Base-by-base conservation (phyloP, 2,329 filamentous ascomycete genomes). In the Parastagonospora nodorum region DNA sequence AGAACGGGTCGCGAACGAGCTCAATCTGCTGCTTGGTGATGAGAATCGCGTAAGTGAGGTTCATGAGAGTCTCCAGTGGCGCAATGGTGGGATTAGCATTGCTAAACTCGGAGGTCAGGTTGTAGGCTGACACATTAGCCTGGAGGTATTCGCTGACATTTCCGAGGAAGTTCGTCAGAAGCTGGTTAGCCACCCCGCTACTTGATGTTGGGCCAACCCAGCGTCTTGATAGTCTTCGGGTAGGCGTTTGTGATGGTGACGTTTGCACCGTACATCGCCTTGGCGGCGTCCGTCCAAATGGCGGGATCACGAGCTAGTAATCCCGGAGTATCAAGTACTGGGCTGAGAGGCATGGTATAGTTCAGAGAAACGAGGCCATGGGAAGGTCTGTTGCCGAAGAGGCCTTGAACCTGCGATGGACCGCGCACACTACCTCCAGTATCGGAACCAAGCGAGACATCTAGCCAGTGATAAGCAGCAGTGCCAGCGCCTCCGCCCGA, bases 331-430 rank as follows among this genome's bases (percentile, higher is more conserved):
- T 82, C 79, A 8, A 81, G 72, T 12, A 74, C 66, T 1, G 78
- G 77, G 9, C 76, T 75, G 8, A 81, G 58, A 2, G 78, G 75
- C 75, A 84, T 80, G 0, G 78, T 77, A 10, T 78, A 69, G 6
- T 78, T 75, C 1, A 84, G 68, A 8, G 71, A 60, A 0, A 83
- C 74, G 0, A 82, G 65, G 2, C 74, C 77, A 40, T 78, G 74
- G 1, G 77, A 77, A 2, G 80, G 80, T 4, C 80, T 66, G 45
- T 82, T 81, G 2, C 80, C 79, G 47, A 77, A 83, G 3, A 79
- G 58, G 4, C 80, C 80, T 57, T 82, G 77, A 0, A 77, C 75
- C 43, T 77, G 71, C 0, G 77, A 69, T 0, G 81, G 80, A 5
- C 72, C 73, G 14, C 81, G 76, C 33, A 83, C 78, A 24, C 75